Conservation (phyloP, 192 early-diverging fungal species). For the Coemansia sp. region DNA sequence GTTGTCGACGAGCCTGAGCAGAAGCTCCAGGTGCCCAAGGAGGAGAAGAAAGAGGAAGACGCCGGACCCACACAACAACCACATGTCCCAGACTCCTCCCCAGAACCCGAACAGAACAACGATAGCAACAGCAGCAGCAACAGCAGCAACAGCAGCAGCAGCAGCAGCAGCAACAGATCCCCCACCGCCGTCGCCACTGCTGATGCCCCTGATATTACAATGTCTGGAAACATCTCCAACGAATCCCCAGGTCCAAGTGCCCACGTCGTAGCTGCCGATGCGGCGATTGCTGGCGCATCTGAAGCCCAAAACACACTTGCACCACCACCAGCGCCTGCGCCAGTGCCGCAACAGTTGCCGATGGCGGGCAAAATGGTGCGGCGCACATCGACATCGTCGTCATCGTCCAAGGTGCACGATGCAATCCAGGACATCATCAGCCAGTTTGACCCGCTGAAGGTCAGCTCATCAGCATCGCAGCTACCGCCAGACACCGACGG, state of each 20-base stretch:
- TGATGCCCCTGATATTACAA: neutral
- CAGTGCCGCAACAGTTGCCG: too few species aligned
- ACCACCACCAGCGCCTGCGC: neutral
- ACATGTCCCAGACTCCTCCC: neutral
- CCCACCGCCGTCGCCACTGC: neutral
- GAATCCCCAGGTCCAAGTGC: conserved; percentile 2
- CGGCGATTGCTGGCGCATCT: neutral
- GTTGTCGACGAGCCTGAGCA: neutral
- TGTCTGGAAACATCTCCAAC: conserved; percentile 11
- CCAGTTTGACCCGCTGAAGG: conserved; percentile 55
- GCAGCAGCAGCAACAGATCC: neutral
- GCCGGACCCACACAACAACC: neutral
- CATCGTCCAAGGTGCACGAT: conserved; percentile 52
- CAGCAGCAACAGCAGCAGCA: neutral
- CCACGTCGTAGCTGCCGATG: neutral
- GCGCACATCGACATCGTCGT: conserved; percentile 40
- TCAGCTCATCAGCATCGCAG: conserved; percentile 35
- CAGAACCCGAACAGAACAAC: neutral
- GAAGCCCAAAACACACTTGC: neutral
- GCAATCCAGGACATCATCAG: conserved; percentile 57
- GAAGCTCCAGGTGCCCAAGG: neutral
- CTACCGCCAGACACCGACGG: conserved; percentile 11
- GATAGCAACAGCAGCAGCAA: neutral
- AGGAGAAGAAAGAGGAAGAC: neutral
- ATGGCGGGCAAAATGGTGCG: conserved; percentile 23